Conservation (phyloP, 768 basidiomycete species). For the Boletus barrowsii region DNA sequence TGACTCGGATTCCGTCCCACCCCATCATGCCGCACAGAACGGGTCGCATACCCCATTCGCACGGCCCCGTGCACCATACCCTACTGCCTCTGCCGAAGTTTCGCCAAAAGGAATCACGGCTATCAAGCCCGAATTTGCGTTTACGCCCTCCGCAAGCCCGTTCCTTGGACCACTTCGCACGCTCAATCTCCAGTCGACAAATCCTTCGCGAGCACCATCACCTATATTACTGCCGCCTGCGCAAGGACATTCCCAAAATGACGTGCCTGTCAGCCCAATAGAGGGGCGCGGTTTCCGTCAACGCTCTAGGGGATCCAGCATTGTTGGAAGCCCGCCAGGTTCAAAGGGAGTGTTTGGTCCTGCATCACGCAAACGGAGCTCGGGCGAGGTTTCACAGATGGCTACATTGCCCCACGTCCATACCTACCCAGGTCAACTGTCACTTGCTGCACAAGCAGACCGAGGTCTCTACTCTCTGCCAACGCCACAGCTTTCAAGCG, state of each 20-base stretch:
- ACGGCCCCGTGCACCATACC: slow-evolving; percentile 27
- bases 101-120: slow-evolving; percentile 24
- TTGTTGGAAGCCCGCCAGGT: slow-evolving; percentile 38
- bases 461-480: slow-evolving; percentile 36
- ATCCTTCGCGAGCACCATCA: slow-evolving; percentile 68
- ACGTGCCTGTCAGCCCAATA: slow-evolving; percentile 33
- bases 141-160: slow-evolving; percentile 74
- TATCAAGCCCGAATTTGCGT: slow-evolving; percentile 35
- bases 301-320: slow-evolving; percentile 29
- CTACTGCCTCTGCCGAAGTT: slow-evolving; percentile 28
- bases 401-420: slow-evolving; percentile 29
- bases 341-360: slow-evolving; percentile 27
- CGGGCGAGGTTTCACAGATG: slow-evolving; percentile 30
- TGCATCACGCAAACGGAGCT: slow-evolving; percentile 29
- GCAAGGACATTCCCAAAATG: slow-evolving; percentile 21
- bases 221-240: slow-evolving; percentile 65
- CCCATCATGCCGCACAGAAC: slow-evolving; percentile 28
- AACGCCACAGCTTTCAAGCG: slow-evolving; percentile 63
- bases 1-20: slow-evolving; percentile 49
- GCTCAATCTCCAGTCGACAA: slow-evolving; percentile 69
- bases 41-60: slow-evolving; percentile 26
- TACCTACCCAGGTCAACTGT: slow-evolving; percentile 33
- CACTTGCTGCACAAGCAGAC: slow-evolving; percentile 26
- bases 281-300: slow-evolving; percentile 30
- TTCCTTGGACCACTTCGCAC: slow-evolving; percentile 77